Percentiles rank a stretch among this genome's conserved stretches.
Evolutionary conservation across 2,329 filamentous ascomycete species (phyloP).

Genomic region (Pseudovirgaria hyperparasitica): DNA sequence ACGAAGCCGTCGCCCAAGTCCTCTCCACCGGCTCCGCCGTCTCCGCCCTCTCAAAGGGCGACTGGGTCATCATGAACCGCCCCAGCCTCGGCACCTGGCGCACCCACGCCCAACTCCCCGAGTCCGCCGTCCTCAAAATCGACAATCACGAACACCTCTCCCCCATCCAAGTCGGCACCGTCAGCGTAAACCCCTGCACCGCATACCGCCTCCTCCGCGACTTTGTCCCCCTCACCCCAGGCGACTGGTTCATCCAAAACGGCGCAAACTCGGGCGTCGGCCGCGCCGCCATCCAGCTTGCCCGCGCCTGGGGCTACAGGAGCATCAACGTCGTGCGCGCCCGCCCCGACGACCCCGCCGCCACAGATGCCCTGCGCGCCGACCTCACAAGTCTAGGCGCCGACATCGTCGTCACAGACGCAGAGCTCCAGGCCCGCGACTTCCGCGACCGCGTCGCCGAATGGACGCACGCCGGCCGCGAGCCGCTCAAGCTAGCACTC

Average conservation of each 20-base stretch:
- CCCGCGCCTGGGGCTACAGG: conserved; percentile 70
- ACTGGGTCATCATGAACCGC: conserved; percentile 84
- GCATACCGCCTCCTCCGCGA: conserved; percentile 87
- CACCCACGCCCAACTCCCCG: conserved; percentile 65
- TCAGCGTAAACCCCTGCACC: conserved; percentile 85
- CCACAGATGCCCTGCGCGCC: conserved; percentile 51
- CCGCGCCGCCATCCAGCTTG: conserved; percentile 81
- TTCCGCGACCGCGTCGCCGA: conserved; percentile 50
- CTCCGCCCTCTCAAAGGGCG: conserved; percentile 53
- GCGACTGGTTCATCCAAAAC: conserved; percentile 95
- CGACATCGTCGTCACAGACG: conserved; percentile 49
- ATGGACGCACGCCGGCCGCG: conserved; percentile 58
- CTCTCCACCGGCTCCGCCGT: conserved; percentile 51
- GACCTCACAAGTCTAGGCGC: conserved; percentile 51
- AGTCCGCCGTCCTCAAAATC: conserved; percentile 53
- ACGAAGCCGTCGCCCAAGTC: conserved; percentile 93
- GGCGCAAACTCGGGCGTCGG: conserved; percentile 92
- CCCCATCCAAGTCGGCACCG: conserved; percentile 70
- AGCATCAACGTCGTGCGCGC: conserved; percentile 83
- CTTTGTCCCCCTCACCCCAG: conserved; percentile 54
- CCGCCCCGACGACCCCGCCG: conserved; percentile 55
- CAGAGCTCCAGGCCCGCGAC: conserved; percentile 46
- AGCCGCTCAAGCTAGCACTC: conserved; percentile 62
- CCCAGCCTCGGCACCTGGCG: conserved; percentile 89
- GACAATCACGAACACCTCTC: conserved; percentile 57